Conservation (phyloP, 345 rosid species). For the Pistacia atlantica region DNA sequence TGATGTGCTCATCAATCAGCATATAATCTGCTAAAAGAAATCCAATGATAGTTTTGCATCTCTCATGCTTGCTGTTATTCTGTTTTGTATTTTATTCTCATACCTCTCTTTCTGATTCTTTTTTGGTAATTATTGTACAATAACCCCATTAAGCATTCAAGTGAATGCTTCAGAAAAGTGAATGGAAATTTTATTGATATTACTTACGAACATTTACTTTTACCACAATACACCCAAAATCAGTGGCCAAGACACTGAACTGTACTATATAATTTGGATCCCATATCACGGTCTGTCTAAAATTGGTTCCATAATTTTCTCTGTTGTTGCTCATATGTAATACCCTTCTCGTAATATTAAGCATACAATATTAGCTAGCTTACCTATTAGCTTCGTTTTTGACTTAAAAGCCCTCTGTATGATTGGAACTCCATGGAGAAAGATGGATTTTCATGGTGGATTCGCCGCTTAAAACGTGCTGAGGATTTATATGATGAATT, state of each 20-base stretch:
- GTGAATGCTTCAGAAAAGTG: not conserved
- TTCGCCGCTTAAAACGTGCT: conserved; percentile 71
- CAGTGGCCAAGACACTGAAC: not conserved
- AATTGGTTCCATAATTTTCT: not conserved
- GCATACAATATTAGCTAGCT: conserved; percentile 5
- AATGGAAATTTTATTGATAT: not conserved
- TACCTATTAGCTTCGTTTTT: conserved; percentile 25
- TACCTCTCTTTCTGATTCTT: not conserved
- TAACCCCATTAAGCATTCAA: not conserved
- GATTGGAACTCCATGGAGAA: conserved; percentile 93
- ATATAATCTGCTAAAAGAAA: not conserved
- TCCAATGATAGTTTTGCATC: not conserved
- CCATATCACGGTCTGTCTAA: not conserved
- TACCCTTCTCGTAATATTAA: not conserved
- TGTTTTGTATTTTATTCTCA: not conserved
- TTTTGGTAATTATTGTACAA: not conserved
- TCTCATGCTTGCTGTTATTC: not conserved
- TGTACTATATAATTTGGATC: not conserved
- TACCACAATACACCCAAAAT: not conserved
- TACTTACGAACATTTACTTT: not conserved
- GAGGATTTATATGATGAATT: conserved; percentile 79
- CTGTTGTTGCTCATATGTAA: not conserved
- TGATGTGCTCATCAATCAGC: not conserved
- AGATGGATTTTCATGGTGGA: conserved; percentile 92
- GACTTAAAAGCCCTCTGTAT: conserved; percentile 76